Evolutionary conservation across 768 basidiomycete genomes (phyloP).

Genomic region (Pholiota microspora): DNA sequence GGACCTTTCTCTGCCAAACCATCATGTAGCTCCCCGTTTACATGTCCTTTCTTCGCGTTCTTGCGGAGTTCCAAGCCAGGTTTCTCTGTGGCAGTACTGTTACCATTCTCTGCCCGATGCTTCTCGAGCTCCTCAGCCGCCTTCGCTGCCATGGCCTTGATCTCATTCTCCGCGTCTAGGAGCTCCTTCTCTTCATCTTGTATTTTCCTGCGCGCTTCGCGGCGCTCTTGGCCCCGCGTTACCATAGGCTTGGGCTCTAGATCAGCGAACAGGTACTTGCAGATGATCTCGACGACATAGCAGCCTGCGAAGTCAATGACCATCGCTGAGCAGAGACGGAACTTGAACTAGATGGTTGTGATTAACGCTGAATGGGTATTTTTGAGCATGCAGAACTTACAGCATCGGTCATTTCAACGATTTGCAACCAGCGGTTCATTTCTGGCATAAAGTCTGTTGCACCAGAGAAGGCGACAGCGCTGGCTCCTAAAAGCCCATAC

Average conservation of each 20-base stretch:
- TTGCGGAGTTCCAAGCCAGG: background rate
- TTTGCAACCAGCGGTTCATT: conserved; percentile 93
- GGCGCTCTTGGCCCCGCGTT: conserved; percentile 77
- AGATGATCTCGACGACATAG: conserved; percentile 75
- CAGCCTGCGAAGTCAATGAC: conserved; percentile 86
- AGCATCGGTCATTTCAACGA: conserved; percentile 80
- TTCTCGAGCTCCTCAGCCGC: background rate
- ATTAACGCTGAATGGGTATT: background rate
- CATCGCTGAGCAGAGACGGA: conserved; percentile 79
- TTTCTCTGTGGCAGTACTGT: background rate
- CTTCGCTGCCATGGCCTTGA: conserved; percentile 1
- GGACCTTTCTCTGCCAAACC: background rate
- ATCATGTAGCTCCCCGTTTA: background rate
- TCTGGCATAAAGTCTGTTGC: conserved; percentile 95
- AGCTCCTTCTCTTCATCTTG: conserved; percentile 20
- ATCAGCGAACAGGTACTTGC: conserved; percentile 87
- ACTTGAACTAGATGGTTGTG: conserved; percentile 63
- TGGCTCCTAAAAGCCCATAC: conserved; percentile 89
- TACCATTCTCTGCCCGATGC: conserved; percentile 1
- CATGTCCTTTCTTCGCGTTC: background rate
- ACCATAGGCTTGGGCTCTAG: conserved; percentile 84
- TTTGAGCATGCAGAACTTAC: conserved; percentile 46
- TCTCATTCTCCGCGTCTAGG: conserved; percentile 3
- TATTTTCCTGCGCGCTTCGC: conserved; percentile 53
- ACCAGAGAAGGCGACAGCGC: conserved; percentile 88